phyloP scores from a whole-genome alignment of 2,329 filamentous ascomycete species.

The Aspergillus candidus region DNA sequence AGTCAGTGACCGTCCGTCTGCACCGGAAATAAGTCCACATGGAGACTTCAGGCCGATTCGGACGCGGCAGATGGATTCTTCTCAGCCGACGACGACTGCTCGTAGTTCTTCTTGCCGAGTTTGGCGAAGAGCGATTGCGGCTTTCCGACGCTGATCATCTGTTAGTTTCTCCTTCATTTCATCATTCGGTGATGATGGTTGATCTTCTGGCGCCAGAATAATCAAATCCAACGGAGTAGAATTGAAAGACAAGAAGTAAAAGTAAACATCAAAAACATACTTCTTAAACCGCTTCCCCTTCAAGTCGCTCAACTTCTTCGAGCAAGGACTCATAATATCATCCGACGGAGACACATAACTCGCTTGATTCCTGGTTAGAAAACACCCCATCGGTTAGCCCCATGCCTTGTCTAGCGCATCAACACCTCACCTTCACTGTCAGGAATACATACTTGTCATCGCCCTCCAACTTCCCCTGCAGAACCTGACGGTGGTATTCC shows the following conservation, averaged over 20 bases:
- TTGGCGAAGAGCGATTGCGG: conserved; percentile 44
- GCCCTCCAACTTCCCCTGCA: conserved; percentile 37
- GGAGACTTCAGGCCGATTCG: too few relatives aligned
- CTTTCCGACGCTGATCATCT: conserved; percentile 29
- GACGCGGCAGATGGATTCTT: not conserved
- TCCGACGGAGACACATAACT: conserved; percentile 46
- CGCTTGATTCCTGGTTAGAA: conserved; percentile 20
- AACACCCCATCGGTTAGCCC: conserved; percentile 2
- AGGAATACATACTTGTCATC: conserved; percentile 32
- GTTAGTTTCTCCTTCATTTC: conserved; percentile 1
- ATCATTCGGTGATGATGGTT: too few relatives aligned
- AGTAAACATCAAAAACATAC: conserved; percentile 24
- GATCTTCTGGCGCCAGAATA: too few relatives aligned
- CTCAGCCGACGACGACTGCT: conserved; percentile 29
- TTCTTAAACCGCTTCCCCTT: conserved; percentile 47
- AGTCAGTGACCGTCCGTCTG: too few relatives aligned
- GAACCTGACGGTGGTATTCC: conserved; percentile 39
- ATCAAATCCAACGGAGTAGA: not conserved
- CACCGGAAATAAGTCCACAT: too few relatives aligned
- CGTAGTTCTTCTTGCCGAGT: conserved; percentile 41
- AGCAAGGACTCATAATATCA: conserved; percentile 46
- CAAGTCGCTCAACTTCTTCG: conserved; percentile 45
- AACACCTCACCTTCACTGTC: not conserved
- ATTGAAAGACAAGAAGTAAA: not conserved
- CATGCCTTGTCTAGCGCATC: not conserved